Percentiles rank a stretch among this genome's conserved stretches.
These are phyloP conservation scores for Vanrija humicola DNA, from an alignment of 1,284 basidiomycete genomes.

Conservation along the genomic window DNA sequence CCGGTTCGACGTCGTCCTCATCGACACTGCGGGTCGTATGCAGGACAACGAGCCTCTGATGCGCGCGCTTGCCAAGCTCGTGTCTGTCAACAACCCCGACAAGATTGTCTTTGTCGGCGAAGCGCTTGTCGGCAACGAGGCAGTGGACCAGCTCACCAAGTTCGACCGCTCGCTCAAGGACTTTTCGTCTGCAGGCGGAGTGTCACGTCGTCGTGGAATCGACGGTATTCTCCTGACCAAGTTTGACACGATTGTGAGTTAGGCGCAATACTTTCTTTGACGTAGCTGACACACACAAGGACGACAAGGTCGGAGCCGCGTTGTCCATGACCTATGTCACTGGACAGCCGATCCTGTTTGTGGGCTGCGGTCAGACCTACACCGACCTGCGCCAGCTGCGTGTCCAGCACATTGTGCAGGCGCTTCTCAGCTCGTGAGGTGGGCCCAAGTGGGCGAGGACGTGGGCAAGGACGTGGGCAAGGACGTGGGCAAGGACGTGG, in stretches of 20 bases:
- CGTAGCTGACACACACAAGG: conserved; percentile 13
- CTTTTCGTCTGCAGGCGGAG: conserved; percentile 57
- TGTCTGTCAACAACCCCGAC: conserved; percentile 85
- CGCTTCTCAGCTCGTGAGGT: conserved; percentile 67
- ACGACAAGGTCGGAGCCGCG: conserved; percentile 80
- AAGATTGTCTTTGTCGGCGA: conserved; percentile 96
- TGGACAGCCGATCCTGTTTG: conserved; percentile 92
- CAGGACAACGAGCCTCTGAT: conserved; percentile 98
- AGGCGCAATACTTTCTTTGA: no score
- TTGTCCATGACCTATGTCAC: conserved; percentile 97
- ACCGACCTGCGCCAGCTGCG: conserved; percentile 84
- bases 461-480: no score
- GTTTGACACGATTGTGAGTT: conserved; percentile 79
- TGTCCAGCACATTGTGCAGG: conserved; percentile 88
- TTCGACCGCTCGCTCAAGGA: conserved; percentile 88
- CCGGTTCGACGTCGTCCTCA: conserved; percentile 87
- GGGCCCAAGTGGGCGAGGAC: no score
- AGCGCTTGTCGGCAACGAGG: conserved; percentile 92
- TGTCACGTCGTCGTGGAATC: conserved; percentile 62
- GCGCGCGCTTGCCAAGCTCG: conserved; percentile 96
- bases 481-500: no score
- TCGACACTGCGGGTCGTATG: conserved; percentile 97
- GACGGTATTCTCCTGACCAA: conserved; percentile 96
- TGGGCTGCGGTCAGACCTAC: conserved; percentile 95
- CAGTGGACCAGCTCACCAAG: conserved; percentile 89